Conservation (phyloP, 768 basidiomycete species). For the Candolleomyces efflorescens region DNA sequence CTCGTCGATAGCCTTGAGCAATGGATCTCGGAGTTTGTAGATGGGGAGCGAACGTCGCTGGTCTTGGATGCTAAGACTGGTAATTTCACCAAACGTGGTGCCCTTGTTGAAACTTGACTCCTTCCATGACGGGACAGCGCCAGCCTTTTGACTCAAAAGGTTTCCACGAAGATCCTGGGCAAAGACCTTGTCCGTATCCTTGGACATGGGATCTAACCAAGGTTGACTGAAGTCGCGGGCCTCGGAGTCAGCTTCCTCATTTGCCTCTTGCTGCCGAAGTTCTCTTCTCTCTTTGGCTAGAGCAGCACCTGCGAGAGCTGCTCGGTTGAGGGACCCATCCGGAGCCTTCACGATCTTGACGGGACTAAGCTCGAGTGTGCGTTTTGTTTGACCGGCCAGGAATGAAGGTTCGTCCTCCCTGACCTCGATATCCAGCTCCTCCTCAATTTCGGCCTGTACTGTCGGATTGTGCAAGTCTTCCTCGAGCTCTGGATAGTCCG, state of each 20-base stretch:
- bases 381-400: conserved; percentile 93
- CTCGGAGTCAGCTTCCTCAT: conserved; percentile 92
- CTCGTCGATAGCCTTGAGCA: conserved; percentile 86
- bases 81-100: conserved; percentile 93
- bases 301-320: conserved; percentile 90
- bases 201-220: conserved; percentile 98
- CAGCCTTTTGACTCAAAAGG: conserved; percentile 76
- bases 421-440: conserved; percentile 96
- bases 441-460: conserved; percentile 84
- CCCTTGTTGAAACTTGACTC: conserved; percentile 92
- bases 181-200: conserved; percentile 79
- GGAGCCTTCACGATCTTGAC: conserved; percentile 99
- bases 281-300: conserved; percentile 95
- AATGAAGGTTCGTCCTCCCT: conserved; percentile 97
- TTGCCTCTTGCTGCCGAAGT: conserved; percentile 88
- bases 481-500: conserved; percentile 92
- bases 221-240: conserved; percentile 93
- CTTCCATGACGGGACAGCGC: conserved; percentile 87
- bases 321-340: conserved; percentile 94
- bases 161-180: conserved; percentile 89
- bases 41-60: conserved; percentile 91
- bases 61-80: conserved; percentile 85
- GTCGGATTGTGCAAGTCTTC: conserved; percentile 77
- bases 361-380: conserved; percentile 91
- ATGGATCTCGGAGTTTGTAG: conserved; percentile 87